phyloP scores from a whole-genome alignment of 768 basidiomycete species.

The Infundibulicybe gibba region DNA sequence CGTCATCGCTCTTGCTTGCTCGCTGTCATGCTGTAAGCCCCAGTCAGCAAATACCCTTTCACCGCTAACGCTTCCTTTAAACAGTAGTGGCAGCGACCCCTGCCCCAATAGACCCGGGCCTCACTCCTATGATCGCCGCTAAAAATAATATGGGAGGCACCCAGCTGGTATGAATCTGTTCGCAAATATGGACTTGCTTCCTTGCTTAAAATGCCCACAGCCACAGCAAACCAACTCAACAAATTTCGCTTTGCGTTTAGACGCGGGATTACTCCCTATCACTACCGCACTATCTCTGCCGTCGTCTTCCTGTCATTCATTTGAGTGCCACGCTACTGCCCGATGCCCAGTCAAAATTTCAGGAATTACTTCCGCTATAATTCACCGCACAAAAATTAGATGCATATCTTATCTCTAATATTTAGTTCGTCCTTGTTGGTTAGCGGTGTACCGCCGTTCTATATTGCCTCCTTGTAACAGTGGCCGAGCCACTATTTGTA shows the following conservation, averaged over 20 bases:
- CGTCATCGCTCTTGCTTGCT: background rate
- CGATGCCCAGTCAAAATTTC: too few relatives aligned
- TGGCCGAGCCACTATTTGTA: background rate
- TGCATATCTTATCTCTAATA: too few relatives aligned
- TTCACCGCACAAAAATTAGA: too few relatives aligned
- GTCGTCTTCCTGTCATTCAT: background rate
- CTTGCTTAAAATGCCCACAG: background rate
- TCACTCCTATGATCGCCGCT: conserved; percentile 18
- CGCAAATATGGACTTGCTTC: background rate
- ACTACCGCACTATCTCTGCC: background rate
- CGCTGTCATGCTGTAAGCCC: background rate
- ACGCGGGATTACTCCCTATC: background rate
- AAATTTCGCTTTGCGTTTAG: background rate
- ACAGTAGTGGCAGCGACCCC: conserved; percentile 10
- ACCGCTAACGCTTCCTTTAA: background rate
- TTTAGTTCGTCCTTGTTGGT: background rate
- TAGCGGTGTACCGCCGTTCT: background rate
- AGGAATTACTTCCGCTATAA: too few relatives aligned
- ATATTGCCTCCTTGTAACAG: background rate
- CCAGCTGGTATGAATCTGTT: conserved; percentile 3
- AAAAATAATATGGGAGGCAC: conserved; percentile 19
- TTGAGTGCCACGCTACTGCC: too few relatives aligned
- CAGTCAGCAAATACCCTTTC: background rate
- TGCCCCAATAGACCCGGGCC: conserved; percentile 16
- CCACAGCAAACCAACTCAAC: conserved; percentile 5